These are phyloP conservation scores for Sarocladium strictum DNA, from an alignment of 2,329 filamentous ascomycete genomes.

Conservation along the genomic window DNA sequence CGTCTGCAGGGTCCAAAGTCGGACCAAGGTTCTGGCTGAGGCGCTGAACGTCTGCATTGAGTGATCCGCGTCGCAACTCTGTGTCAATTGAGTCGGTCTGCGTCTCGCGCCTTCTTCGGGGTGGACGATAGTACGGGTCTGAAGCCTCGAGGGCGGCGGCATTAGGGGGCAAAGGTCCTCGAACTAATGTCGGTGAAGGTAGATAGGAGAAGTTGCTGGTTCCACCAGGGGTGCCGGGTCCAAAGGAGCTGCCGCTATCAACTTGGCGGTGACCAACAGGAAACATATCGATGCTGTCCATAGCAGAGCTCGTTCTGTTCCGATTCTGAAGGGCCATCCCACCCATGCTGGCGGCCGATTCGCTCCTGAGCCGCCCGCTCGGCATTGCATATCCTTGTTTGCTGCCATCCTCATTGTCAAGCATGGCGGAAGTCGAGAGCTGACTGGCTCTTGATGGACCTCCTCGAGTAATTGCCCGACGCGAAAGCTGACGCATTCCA, in stretches of 20 bases:
- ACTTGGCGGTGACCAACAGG: slow-evolving; percentile 39
- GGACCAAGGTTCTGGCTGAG: slow-evolving; percentile 28
- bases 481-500: slow-evolving; percentile 81
- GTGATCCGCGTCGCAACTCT: slow-evolving; percentile 23
- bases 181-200: slow-evolving; percentile 47
- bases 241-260: slow-evolving; percentile 58
- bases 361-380: slow-evolving; percentile 51
- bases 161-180: slow-evolving; percentile 34
- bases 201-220: slow-evolving; percentile 68
- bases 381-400: slow-evolving; percentile 53
- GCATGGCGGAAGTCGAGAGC: slow-evolving; percentile 75
- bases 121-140: slow-evolving; percentile 87
- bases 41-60: slow-evolving; percentile 28
- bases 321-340: slow-evolving; percentile 37
- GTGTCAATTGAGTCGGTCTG: slow-evolving; percentile 32
- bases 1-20: slow-evolving; percentile 29
- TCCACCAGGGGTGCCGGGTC: slow-evolving; percentile 67
- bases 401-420: slow-evolving; percentile 60
- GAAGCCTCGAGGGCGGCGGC: slow-evolving; percentile 44
- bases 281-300: slow-evolving; percentile 45
- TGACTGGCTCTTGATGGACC: slow-evolving; percentile 71
- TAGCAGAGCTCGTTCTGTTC: slow-evolving; percentile 48
- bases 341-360: slow-evolving; percentile 54
- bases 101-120: slow-evolving; percentile 62
- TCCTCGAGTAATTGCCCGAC: slow-evolving; percentile 59